phyloP scores from a whole-genome alignment of 2,329 filamentous ascomycete species.

The Exophiala calicioides region DNA sequence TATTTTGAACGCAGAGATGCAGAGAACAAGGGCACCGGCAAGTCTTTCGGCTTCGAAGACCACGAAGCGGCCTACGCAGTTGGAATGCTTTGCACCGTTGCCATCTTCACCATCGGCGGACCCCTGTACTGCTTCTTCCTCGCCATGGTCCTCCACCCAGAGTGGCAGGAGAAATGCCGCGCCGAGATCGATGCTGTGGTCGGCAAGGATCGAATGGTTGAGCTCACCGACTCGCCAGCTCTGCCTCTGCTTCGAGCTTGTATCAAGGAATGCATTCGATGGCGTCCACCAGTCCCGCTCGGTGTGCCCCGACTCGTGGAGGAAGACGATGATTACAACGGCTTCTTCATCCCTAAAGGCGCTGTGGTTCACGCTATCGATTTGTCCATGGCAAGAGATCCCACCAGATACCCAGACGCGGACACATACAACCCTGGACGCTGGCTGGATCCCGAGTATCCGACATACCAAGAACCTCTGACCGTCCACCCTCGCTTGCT shows the following conservation, averaged over 20 bases:
- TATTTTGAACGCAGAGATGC: conserved; percentile 32
- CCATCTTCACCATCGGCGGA: conserved; percentile 33
- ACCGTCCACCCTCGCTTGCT: conserved; percentile 34
- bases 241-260: conserved; percentile 44
- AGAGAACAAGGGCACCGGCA: conserved; percentile 20
- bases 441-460: conserved; percentile 35
- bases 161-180: conserved; percentile 50
- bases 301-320: conserved; percentile 55
- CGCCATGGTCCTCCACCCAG: conserved; percentile 52
- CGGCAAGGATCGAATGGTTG: conserved; percentile 45
- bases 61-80: conserved; percentile 34
- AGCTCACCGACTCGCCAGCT: conserved; percentile 42
- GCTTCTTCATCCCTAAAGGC: conserved; percentile 54
- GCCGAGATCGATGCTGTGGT: conserved; percentile 49
- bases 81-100: conserved; percentile 32
- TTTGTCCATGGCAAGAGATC: conserved; percentile 35
- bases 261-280: conserved; percentile 48
- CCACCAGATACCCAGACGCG: conserved; percentile 34
- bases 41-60: conserved; percentile 30
- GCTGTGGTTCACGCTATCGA: conserved; percentile 46
- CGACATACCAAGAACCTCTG: conserved; percentile 36
- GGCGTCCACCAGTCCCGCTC: conserved; percentile 51
- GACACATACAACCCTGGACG: conserved; percentile 34
- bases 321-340: conserved; percentile 52
- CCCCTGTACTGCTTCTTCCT: conserved; percentile 35